Evolutionary conservation across 345 rosid genomes (phyloP).

Genomic region (Ceriops zippeliana): DNA sequence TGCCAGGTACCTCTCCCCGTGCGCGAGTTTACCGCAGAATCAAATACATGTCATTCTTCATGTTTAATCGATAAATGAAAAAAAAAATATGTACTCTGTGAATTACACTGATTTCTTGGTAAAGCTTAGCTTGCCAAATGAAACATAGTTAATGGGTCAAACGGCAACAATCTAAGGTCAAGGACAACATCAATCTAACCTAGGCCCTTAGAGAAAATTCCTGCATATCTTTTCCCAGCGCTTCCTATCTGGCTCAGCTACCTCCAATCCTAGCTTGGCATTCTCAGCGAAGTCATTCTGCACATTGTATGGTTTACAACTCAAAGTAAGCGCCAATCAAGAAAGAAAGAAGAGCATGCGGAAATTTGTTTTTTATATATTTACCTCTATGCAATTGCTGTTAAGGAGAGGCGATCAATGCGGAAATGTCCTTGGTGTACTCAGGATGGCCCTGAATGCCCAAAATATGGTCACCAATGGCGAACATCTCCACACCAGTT

Average conservation of each 20-base stretch:
- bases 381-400: slow-evolving; percentile 52
- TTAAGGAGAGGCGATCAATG: slow-evolving; percentile 69
- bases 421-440: slow-evolving; percentile 77
- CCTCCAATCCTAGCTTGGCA: slow-evolving; percentile 41
- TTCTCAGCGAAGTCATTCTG: slow-evolving; percentile 47
- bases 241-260: slow-evolving; percentile 54
- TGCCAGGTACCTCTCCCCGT: no score
- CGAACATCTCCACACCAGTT: slow-evolving; percentile 73
- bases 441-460: slow-evolving; percentile 96
- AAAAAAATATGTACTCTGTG: no score
- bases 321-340: background rate
- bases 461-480: slow-evolving; percentile 53
- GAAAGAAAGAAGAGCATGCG: background rate
- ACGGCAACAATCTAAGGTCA: background rate
- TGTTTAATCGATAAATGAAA: no score
- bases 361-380: background rate
- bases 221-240: slow-evolving; percentile 61
- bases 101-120: no score
- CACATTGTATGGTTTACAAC: background rate
- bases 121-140: no score
- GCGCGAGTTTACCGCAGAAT: no score
- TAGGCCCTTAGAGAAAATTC: slow-evolving; percentile 45
- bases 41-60: no score
- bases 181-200: no score
- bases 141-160: no score